Conservation (phyloP, 257 asterid species). For the Nicotiana attenuata region DNA sequence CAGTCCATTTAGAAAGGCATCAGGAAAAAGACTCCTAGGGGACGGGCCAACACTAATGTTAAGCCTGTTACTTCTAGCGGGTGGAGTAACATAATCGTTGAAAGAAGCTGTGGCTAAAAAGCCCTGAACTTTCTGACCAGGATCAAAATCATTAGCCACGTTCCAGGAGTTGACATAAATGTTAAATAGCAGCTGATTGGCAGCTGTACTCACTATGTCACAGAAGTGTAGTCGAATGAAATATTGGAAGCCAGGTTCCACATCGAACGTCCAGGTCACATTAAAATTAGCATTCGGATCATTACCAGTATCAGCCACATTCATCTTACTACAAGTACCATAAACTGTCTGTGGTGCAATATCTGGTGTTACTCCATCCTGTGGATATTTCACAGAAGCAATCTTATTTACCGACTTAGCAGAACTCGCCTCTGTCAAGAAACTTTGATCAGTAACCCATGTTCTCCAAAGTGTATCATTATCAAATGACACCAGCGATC, state of each 20-base stretch:
- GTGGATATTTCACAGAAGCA: constrained; percentile 46
- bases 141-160: constrained; percentile 49
- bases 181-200: constrained; percentile 50
- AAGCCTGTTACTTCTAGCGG: constrained; percentile 25
- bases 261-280: constrained; percentile 59
- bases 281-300: constrained; percentile 51
- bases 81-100: constrained; percentile 51
- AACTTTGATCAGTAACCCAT: constrained; percentile 52
- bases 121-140: constrained; percentile 20
- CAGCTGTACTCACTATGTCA: constrained; percentile 53
- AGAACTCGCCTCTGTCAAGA: constrained; percentile 21
- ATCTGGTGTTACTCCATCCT: constrained; percentile 42
- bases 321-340: constrained; percentile 64
- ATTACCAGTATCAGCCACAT: constrained; percentile 14
- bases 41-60: constrained; percentile 68
- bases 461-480: constrained; percentile 67
- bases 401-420: constrained; percentile 31
- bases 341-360: constrained; percentile 68
- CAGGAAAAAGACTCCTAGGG: constrained; percentile 30
- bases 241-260: constrained; percentile 60
- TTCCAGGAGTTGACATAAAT: constrained; percentile 39
- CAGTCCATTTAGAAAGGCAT: constrained; percentile 66
- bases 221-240: constrained; percentile 69
- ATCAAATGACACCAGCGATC: constrained; percentile 37
- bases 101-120: constrained; percentile 48